These are phyloP conservation scores for Epithemia pelagica DNA, from an alignment of 108 stramenopile species.

Conservation along the genomic window DNA sequence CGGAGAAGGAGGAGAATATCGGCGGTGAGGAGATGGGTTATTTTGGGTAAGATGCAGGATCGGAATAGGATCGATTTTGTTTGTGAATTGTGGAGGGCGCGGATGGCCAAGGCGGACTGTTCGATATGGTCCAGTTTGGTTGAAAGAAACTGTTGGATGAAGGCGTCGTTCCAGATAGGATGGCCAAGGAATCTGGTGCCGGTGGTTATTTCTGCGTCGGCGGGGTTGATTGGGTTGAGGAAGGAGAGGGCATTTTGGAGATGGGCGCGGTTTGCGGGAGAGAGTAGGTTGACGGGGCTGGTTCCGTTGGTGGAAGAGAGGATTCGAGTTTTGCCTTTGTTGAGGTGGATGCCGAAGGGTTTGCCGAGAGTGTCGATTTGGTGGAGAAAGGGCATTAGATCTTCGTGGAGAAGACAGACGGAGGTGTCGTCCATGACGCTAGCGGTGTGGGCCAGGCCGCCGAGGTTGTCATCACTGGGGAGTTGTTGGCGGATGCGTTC, in stretches of 20 bases:
- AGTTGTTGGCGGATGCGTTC: too few species aligned
- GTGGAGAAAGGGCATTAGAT: neutral
- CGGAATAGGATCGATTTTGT: neutral
- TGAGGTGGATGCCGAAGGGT: neutral
- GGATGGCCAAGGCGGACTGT: neutral
- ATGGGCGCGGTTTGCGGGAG: too few species aligned
- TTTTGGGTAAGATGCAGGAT: neutral
- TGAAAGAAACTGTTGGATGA: neutral
- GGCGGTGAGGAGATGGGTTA: neutral
- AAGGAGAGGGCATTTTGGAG: neutral
- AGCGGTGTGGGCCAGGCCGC: neutral
- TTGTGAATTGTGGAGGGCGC: neutral
- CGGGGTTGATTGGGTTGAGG: neutral
- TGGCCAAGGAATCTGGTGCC: neutral
- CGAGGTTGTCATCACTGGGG: too few species aligned
- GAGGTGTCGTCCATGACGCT: neutral
- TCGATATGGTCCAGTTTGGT: neutral
- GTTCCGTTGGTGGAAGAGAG: neutral
- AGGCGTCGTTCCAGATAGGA: neutral
- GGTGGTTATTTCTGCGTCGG: neutral
- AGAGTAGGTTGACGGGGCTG: too few species aligned
- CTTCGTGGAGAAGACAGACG: neutral
- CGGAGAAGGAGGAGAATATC: neutral
- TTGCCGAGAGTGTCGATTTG: neutral
- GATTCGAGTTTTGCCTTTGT: neutral